Base-by-base conservation (phyloP, 73 alveolate genomes). In the Stentor coeruleus region DNA sequence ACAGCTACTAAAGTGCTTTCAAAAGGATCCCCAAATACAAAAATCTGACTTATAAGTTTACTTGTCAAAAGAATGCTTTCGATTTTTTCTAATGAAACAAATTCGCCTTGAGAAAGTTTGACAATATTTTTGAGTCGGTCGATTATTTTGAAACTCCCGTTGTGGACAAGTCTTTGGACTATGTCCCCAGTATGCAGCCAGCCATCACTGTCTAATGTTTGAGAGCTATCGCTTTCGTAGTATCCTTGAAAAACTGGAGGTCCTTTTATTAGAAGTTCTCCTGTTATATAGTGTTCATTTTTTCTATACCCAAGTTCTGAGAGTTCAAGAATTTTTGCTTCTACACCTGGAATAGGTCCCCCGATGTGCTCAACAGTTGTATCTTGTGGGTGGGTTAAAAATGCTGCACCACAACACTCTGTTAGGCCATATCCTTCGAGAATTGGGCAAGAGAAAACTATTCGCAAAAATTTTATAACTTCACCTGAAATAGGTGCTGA, bases 151-250 rank as follows among this genome's bases (percentile, higher is more conserved):
- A 91, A 35, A 3, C 96, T 91, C 4, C 98, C 98, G 38, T 82
- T 73, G 26, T 82, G 91, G 26, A 86, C 82, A 49, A 88, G 83
- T 39, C 89, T 58, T 35, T 88, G 82, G 11, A 77, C 37, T 35
- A 97, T 92, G 84, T 96, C 99, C 42, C 99, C 99, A 6, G 99
- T 83, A 89, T 94, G 99, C 80, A 91, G 76, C 99, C 99, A 95
- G 0, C 98, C 98, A 35, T 95, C 96, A 15, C 55, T 89, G 86
- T 94, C 98, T 38, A 93, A n/a, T n/a, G 97, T 87, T 83, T 93
- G 98, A 11, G 80, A 79, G 3, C 98, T 97, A 2, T 94, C 95
- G 75, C 90, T 90, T 76, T 87, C 95, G 87, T 77, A 97, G 88
- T 97, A 97, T 20, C 98, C 92, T 81, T 66, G 41, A 73, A 94